Evolutionary conservation across 306 rosid species (phyloP).

Genomic region (apple (Malus domestica)): ASM211411v1 NC_041804.1:34260501-34261000

Average conservation of each 20-base stretch:
- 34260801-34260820: not conserved
- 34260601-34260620: not conserved
- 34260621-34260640: not conserved
- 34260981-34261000: not conserved
- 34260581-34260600: not conserved
- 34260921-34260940: not conserved
- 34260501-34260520: slow-evolving; percentile 94
- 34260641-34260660: not conserved
- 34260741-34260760: no score
- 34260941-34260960: not conserved
- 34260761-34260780: not conserved
- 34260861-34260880: not conserved
- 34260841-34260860: not conserved
- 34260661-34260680: not conserved
- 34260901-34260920: not conserved
- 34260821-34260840: not conserved
- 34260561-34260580: not conserved
- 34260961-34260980: not conserved
- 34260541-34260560: not conserved
- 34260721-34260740: not conserved
- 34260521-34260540: slow-evolving; percentile 57
- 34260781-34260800: not conserved
- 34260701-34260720: not conserved
- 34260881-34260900: not conserved
- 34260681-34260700: not conserved